These are phyloP conservation scores for Nigrospora sphaerica DNA, from an alignment of 2,329 filamentous ascomycete species.

Conservation along the genomic window DNA sequence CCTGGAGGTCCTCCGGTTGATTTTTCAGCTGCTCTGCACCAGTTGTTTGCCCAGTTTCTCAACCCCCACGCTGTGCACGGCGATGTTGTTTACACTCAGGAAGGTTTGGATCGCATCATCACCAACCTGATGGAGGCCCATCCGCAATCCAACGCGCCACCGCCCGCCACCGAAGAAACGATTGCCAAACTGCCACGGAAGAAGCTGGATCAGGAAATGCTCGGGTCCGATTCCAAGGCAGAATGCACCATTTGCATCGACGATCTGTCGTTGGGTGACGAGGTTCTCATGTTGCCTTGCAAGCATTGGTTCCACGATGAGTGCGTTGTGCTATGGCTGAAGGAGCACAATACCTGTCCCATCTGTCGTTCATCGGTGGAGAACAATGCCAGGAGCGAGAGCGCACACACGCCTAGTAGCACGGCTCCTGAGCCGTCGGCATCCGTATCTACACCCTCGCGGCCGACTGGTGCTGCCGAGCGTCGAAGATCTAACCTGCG, in stretches of 20 bases:
- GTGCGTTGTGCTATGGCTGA: conserved; percentile 78
- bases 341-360: conserved; percentile 88
- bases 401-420: not conserved
- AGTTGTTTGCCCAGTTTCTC: conserved; percentile 45
- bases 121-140: conserved; percentile 83
- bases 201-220: conserved; percentile 61
- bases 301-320: conserved; percentile 88
- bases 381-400: not conserved
- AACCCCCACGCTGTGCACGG: conserved; percentile 51
- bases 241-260: conserved; percentile 98
- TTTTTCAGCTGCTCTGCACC: conserved; percentile 35
- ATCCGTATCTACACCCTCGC: conserved; percentile 5
- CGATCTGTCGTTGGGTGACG: conserved; percentile 63
- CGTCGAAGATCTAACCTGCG: conserved; percentile 13
- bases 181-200: conserved; percentile 69
- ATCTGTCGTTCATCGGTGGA: conserved; percentile 62
- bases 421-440: not conserved
- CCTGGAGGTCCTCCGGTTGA: conserved; percentile 13
- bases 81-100: conserved; percentile 85
- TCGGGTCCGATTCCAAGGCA: conserved; percentile 57
- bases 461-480: conserved; percentile 7
- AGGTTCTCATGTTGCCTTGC: conserved; percentile 75
- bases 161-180: conserved; percentile 69
- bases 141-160: conserved; percentile 67
- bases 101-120: conserved; percentile 83